Base-by-base conservation (phyloP, 202 grass and related monocot genomes). In the Cymbopogon flexuosus region DNA sequence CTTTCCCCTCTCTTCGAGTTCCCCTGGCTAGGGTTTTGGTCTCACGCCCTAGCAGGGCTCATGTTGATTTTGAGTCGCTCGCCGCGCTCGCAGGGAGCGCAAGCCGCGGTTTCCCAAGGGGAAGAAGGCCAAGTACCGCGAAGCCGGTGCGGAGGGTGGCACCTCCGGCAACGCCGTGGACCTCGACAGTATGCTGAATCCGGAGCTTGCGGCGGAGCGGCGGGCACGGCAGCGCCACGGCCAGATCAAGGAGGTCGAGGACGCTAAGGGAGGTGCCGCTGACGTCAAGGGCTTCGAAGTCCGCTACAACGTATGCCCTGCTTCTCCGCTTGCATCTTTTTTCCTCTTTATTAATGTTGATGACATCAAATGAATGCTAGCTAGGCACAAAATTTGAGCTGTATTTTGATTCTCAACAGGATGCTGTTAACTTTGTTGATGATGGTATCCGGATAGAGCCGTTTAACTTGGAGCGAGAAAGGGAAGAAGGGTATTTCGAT, bases 401-500 rank as follows among this genome's bases (percentile, higher is more conserved):
- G 12, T 15, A 2, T 27, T 86, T 84, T 82, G 24, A 63, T 81
- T 6, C 80, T 85, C 81, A 21, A 83, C 90, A 93, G 96, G 92
- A 95, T 62, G 47, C 79, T 78, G 64, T 68, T 60, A 85, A 93
- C 77, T 95, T 95, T 58, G 88, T 91, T 7, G 96, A 98, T 40
- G 92, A 95, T 83, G 96, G 92, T n/a, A 93, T 98, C 68, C 82
- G 70, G 54, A 86, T 98, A 72, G 96, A 98, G 49, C 96, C 96
- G 16, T 98, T 98, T 81, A 98, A 95, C 88, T 79, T 98, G 88
- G 90, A 95, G 37, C 87, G 89, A 82, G 96, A 98, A 70, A 98
- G 92, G 68, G 92, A 98, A 69, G 96, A 98, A 87, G 96, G 96
- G 2, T 98, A 98, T 66, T 98, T 98, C 37, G 96, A 98, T 85